These are phyloP conservation scores for Mycosphaerelloides madeirae DNA, from an alignment of 2,329 filamentous ascomycete species.

Conservation along the genomic window DNA sequence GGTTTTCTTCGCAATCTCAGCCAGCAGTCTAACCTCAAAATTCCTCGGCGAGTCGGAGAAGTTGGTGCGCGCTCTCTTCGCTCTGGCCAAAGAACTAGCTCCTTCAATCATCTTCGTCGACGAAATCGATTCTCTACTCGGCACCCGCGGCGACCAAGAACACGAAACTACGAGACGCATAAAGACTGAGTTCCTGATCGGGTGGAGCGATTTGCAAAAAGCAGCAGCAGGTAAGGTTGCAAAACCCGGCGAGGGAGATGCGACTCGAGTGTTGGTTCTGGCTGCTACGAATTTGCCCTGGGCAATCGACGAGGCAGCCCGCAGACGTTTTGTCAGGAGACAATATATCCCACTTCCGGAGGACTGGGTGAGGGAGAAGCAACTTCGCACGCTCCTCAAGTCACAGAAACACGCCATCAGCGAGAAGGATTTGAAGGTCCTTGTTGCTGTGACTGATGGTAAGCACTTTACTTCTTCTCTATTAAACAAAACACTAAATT, in stretches of 20 bases:
- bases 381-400: conserved; percentile 72
- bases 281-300: conserved; percentile 95
- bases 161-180: conserved; percentile 90
- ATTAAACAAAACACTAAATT: too few relatives aligned
- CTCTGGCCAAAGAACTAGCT: conserved; percentile 79
- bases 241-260: conserved; percentile 68
- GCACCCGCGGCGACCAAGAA: conserved; percentile 75
- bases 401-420: conserved; percentile 81
- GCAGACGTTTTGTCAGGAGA: conserved; percentile 81
- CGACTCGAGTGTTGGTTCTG: conserved; percentile 83
- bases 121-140: conserved; percentile 92
- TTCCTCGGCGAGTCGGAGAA: conserved; percentile 96
- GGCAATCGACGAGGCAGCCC: conserved; percentile 94
- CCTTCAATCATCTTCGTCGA: conserved; percentile 98
- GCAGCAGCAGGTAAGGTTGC: conserved; percentile 79
- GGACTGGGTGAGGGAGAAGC: conserved; percentile 69
- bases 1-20: conserved; percentile 95
- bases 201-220: conserved; percentile 91
- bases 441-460: conserved; percentile 85
- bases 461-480: background rate
- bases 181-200: conserved; percentile 96
- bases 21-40: conserved; percentile 90
- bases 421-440: conserved; percentile 63
- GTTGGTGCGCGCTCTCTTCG: conserved; percentile 85
- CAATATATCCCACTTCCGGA: conserved; percentile 97